Percentiles rank a stretch among this genome's conserved stretches.
Conservation (phyloP, 441 rosid genomes). For the Gossypium davidsonii region DNA sequence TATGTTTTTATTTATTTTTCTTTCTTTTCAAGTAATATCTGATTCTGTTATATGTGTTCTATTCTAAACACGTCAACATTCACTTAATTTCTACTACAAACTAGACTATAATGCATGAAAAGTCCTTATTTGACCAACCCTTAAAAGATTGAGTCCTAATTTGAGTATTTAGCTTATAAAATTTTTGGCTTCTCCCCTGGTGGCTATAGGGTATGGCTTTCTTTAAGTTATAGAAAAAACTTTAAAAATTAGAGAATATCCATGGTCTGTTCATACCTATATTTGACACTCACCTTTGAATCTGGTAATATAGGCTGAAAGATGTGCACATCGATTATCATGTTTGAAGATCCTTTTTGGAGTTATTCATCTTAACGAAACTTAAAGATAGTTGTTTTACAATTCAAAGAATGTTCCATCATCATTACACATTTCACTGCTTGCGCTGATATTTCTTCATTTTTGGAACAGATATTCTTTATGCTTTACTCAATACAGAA, state of each 20-base stretch:
- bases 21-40: too few relatives aligned
- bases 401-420: not conserved
- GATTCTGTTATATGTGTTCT: too few relatives aligned
- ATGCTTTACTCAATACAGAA: slow-evolving; percentile 8
- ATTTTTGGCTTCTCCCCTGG: too few relatives aligned
- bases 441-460: not conserved
- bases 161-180: too few relatives aligned
- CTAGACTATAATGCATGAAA: too few relatives aligned
- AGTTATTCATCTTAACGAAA: not conserved
- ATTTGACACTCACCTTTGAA: not conserved
- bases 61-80: too few relatives aligned
- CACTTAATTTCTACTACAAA: too few relatives aligned
- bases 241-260: not conserved
- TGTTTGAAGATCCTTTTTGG: not conserved
- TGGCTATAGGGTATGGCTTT: not conserved
- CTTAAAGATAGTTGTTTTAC: not conserved
- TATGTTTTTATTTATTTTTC: too few relatives aligned
- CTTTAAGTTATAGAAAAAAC: not conserved
- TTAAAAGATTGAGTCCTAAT: too few relatives aligned
- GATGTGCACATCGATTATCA: not conserved
- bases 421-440: not conserved
- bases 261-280: not conserved
- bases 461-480: slow-evolving; percentile 22
- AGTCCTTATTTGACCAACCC: too few relatives aligned
- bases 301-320: not conserved